A percentile compares a stretch with the other conserved stretches of the same genome.
Evolutionary conservation across 1,284 basidiomycete species (phyloP).

Genomic region (Trichosporon asahii): DNA sequence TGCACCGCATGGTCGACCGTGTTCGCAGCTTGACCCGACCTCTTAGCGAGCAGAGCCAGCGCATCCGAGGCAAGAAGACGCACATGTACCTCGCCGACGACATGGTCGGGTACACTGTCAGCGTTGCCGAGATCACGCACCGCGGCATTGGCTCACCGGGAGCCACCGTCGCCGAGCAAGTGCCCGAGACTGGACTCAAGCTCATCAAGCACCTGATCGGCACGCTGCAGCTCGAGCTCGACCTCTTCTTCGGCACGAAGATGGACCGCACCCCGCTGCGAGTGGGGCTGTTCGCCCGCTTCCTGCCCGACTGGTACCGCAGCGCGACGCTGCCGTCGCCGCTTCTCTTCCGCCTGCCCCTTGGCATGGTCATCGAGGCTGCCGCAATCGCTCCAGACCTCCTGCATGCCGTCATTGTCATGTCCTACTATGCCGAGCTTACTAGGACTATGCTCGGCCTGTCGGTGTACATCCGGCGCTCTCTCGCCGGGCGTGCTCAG

Average conservation of each 20-base stretch:
- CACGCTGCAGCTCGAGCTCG: conserved; percentile 57
- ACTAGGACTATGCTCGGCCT: conserved; percentile 78
- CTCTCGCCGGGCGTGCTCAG: conserved; percentile 30
- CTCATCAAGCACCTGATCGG: conserved; percentile 72
- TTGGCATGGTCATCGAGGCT: conserved; percentile 79
- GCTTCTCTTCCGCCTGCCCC: conserved; percentile 77
- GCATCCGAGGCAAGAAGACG: conserved; percentile 45
- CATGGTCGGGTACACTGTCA: conserved; percentile 81
- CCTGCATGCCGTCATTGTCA: conserved; percentile 73
- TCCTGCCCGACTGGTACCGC: conserved; percentile 81
- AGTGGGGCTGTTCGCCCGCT: conserved; percentile 79
- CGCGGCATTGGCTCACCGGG: conserved; percentile 59
- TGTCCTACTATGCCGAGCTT: conserved; percentile 84
- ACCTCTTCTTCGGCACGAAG: conserved; percentile 44
- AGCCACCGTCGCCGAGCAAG: conserved; percentile 62
- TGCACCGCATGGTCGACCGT: conserved; percentile 45
- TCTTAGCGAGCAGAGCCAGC: conserved; percentile 47
- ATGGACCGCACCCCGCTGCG: conserved; percentile 65
- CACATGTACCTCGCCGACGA: conserved; percentile 81
- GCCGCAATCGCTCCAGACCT: conserved; percentile 84
- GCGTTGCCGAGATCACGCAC: conserved; percentile 73
- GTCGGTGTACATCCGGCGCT: conserved; percentile 51
- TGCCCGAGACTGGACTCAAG: conserved; percentile 71
- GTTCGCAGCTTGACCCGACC: conserved; percentile 41
- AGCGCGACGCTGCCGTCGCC: conserved; percentile 73